Conservation (phyloP, 306 rosid genomes). For the Prunus padus region DNA sequence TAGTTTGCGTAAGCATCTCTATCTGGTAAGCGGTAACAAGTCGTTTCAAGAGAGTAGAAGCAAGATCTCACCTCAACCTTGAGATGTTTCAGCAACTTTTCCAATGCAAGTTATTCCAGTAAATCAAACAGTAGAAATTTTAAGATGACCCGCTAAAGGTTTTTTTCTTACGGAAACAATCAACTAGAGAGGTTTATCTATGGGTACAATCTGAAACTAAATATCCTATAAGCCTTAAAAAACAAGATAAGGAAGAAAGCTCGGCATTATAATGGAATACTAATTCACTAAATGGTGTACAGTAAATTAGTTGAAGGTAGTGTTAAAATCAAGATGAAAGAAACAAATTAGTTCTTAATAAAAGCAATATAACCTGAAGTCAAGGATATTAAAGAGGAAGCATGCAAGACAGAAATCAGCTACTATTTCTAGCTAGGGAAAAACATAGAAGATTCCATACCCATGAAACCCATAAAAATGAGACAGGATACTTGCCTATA, state of each 20-base stretch:
- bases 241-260: slow-evolving; percentile 3
- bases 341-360: slow-evolving; percentile 28
- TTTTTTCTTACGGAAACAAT: background rate
- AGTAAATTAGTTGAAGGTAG: slow-evolving; percentile 9
- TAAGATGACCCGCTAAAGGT: background rate
- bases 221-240: slow-evolving; percentile 9
- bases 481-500: slow-evolving; percentile 72
- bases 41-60: background rate
- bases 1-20: background rate
- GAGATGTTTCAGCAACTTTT: background rate
- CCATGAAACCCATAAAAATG: slow-evolving; percentile 37
- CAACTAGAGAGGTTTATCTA: background rate
- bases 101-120: background rate
- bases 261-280: background rate
- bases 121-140: background rate
- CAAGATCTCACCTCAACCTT: background rate
- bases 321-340: slow-evolving; percentile 29
- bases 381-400: slow-evolving; percentile 39
- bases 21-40: background rate
- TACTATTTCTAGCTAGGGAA: slow-evolving; percentile 26
- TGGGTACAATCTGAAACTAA: background rate
- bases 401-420: slow-evolving; percentile 39
- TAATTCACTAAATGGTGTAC: slow-evolving; percentile 9
- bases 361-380: slow-evolving; percentile 36
- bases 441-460: slow-evolving; percentile 28